Conservation (phyloP, 179 eudicot genomes). For the Kewa caespitosa region DNA sequence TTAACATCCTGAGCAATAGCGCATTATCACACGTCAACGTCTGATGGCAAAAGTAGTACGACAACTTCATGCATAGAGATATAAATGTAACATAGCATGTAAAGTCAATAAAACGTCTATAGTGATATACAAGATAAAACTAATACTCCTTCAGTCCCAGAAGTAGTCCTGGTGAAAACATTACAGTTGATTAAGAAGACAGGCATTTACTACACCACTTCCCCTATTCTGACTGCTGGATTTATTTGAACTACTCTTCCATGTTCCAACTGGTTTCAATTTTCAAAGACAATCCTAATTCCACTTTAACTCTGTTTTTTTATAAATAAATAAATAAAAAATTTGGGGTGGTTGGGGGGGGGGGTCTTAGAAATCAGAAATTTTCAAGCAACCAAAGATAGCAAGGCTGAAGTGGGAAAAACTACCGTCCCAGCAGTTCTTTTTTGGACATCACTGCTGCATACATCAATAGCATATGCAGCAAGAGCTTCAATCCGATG, state of each 20-base stretch:
- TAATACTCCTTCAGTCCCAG: background rate
- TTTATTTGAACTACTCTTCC: too few relatives aligned
- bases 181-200: background rate
- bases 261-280: too few relatives aligned
- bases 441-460: conserved; percentile 61
- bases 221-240: too few relatives aligned
- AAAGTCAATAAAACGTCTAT: background rate
- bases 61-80: background rate
- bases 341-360: background rate
- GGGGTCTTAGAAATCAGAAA: background rate
- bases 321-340: too few relatives aligned
- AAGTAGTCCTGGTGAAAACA: background rate
- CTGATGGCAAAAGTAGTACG: too few relatives aligned
- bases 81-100: background rate
- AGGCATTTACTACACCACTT: too few relatives aligned
- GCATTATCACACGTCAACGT: too few relatives aligned
- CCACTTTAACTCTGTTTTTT: too few relatives aligned
- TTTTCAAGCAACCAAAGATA: background rate
- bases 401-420: conserved; percentile 23
- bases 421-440: conserved; percentile 73
- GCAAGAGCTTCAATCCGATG: conserved; percentile 66
- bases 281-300: too few relatives aligned
- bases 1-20: too few relatives aligned
- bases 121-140: background rate
- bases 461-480: conserved; percentile 74